Conservation (phyloP, 306 rosid genomes). For the Pachyrhizus erosus region DNA sequence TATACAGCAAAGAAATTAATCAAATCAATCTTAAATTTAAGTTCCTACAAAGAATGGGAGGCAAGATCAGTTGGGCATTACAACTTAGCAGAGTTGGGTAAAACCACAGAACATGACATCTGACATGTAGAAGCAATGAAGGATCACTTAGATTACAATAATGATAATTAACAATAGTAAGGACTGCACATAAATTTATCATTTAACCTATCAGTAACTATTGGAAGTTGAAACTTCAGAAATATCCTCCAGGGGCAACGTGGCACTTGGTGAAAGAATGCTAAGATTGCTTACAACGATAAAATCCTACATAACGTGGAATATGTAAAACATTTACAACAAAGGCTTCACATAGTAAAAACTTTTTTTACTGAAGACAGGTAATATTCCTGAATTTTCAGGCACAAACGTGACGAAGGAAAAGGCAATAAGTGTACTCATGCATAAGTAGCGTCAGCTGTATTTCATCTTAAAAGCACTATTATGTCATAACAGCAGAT, state of each 20-base stretch:
- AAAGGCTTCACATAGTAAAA: slow-evolving; percentile 18
- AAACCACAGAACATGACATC: slow-evolving; percentile 20
- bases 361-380: not conserved
- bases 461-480: not conserved
- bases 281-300: not conserved
- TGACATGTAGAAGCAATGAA: slow-evolving; percentile 30
- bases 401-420: not conserved
- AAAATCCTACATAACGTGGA: slow-evolving; percentile 16
- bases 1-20: slow-evolving; percentile 33
- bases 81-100: not conserved
- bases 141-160: not conserved
- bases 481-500: not conserved
- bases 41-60: slow-evolving; percentile 9
- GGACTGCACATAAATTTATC: not conserved
- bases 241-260: slow-evolving; percentile 12
- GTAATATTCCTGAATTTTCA: slow-evolving; percentile 12
- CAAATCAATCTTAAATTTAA: slow-evolving; percentile 16
- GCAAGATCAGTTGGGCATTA: not conserved
- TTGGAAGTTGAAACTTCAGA: slow-evolving; percentile 17
- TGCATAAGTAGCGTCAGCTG: not conserved
- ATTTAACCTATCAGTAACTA: slow-evolving; percentile 25
- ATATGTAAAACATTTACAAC: not conserved
- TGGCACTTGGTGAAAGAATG: slow-evolving; percentile 31
- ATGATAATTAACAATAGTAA: not conserved
- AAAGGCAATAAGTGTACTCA: not conserved